Conservation (phyloP, 2,329 filamentous ascomycete genomes). For the Bimuria novae-zelandiae region DNA sequence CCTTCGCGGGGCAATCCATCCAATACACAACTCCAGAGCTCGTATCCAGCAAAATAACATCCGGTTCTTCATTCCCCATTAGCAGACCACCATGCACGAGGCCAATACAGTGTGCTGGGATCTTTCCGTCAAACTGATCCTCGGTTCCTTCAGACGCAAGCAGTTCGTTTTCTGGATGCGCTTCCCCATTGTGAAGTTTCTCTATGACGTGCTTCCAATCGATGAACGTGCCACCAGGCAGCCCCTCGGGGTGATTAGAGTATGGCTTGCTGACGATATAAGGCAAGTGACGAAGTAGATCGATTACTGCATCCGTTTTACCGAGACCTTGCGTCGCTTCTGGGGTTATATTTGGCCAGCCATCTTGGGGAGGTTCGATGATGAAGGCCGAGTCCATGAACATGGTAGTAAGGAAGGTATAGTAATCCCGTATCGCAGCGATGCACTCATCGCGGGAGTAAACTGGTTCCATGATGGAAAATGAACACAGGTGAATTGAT, state of each 20-base stretch:
- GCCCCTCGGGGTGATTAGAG: neutral
- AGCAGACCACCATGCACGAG: neutral
- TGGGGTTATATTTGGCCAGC: neutral
- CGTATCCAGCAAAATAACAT: constrained; percentile 5
- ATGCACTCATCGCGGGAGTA: neutral
- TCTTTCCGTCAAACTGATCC: neutral
- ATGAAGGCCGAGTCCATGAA: neutral
- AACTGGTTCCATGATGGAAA: neutral
- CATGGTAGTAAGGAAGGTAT: neutral
- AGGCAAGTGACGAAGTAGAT: neutral
- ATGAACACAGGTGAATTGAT: neutral
- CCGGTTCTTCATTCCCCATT: neutral
- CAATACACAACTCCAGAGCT: neutral
- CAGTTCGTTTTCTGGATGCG: neutral
- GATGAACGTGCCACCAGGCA: neutral
- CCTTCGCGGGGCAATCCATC: neutral
- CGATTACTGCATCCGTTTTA: neutral
- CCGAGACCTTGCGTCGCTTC: neutral
- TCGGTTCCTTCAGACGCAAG: neutral
- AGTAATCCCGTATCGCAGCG: neutral
- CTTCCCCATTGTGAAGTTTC: neutral
- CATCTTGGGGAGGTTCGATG: neutral
- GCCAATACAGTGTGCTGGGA: constrained; percentile 1
- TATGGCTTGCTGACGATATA: neutral
- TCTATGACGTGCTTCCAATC: neutral